A percentile compares a stretch with the other conserved stretches of the same genome.
These are phyloP conservation scores for Drechslera avenae DNA, from an alignment of 2,329 filamentous ascomycete genomes.

Conservation along the genomic window DNA sequence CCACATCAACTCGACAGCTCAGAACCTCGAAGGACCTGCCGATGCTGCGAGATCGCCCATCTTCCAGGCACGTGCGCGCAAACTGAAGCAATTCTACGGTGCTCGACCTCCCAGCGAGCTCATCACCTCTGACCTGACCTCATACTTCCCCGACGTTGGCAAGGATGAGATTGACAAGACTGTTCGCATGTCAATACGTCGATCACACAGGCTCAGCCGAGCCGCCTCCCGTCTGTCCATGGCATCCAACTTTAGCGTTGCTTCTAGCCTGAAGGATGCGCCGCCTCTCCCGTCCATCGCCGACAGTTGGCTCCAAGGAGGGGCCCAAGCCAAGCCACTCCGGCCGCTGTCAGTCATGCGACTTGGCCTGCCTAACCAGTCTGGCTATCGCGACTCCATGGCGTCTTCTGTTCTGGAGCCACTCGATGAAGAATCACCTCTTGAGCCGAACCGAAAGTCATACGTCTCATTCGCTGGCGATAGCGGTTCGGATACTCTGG, in stretches of 20 bases:
- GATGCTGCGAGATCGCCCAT: conserved; percentile 37
- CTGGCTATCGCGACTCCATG: conserved; percentile 81
- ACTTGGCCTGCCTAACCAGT: conserved; percentile 61
- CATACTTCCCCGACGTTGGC: conserved; percentile 95
- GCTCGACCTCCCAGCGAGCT: conserved; percentile 93
- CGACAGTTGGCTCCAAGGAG: conserved; percentile 79
- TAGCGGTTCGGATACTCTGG: conserved; percentile 71
- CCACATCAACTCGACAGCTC: conserved; percentile 60
- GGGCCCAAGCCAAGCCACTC: conserved; percentile 54
- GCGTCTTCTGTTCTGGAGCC: conserved; percentile 88
- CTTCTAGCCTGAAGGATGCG: conserved; percentile 89
- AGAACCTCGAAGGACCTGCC: conserved; percentile 55
- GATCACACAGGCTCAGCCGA: conserved; percentile 88
- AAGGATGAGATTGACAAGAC: conserved; percentile 95
- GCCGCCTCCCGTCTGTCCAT: conserved; percentile 93
- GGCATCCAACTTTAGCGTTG: conserved; percentile 89
- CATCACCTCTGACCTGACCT: conserved; percentile 93
- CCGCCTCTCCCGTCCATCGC: conserved; percentile 95
- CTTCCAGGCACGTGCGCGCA: conserved; percentile 53
- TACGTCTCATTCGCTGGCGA: conserved; percentile 86
- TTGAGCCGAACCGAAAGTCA: conserved; percentile 89
- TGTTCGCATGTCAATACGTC: conserved; percentile 86
- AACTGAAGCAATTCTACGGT: conserved; percentile 83
- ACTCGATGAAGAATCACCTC: conserved; percentile 84
- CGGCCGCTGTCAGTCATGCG: conserved; percentile 66